Base-by-base conservation (phyloP, 2,329 filamentous ascomycete genomes). In the Xylariaceae sp. region DNA sequence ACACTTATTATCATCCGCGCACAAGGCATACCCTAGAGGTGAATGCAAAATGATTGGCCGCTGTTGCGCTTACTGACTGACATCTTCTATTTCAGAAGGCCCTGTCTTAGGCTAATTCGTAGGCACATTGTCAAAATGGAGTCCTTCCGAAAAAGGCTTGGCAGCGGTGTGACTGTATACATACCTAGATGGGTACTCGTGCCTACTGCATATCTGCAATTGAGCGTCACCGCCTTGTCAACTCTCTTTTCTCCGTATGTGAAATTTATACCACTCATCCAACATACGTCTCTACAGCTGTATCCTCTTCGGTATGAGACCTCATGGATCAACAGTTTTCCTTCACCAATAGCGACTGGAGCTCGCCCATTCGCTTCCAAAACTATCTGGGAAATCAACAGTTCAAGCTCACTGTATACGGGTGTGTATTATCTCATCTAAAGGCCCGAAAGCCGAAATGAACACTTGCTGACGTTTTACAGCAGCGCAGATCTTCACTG, bases 311-410 rank as follows among this genome's bases (percentile, higher is more conserved):
- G 43, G 34, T 49, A 60, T 65, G 61, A 60, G 16, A 58, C 52
- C 40, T 58, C 66, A 66, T 80, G 78, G 75, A 75, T 76, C 58
- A 68, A 66, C 58, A 68, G 66, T 48, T 54, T 67, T 36, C 64
- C 69, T 50, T 75, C 71, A 40, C 65, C 66, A 17, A 61, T 74
- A 62, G 75, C 73, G 53, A 70, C 69, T 66, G 76, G 76, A 44
- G 74, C 71, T 53, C 67, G 64, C 19, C 77, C 77, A 60, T 70
- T 66, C 51, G 57, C 57, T 56, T 59, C 70, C 47, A 69, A 74
- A 60, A 43, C 61, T 67, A 61, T 21, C 41, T 53, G 44, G 48
- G 21, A 34, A 19, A 24, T 16, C 31, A 16, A 26, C 37, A 53
- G 12, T 51, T 53, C 31, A 46, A 36, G 23, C 50, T 61, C 19